A percentile compares a stretch with the other conserved stretches of the same genome.
Evolutionary conservation across 2,329 filamentous ascomycete genomes (phyloP).

Genomic region (Clonostachys byssicola): DNA sequence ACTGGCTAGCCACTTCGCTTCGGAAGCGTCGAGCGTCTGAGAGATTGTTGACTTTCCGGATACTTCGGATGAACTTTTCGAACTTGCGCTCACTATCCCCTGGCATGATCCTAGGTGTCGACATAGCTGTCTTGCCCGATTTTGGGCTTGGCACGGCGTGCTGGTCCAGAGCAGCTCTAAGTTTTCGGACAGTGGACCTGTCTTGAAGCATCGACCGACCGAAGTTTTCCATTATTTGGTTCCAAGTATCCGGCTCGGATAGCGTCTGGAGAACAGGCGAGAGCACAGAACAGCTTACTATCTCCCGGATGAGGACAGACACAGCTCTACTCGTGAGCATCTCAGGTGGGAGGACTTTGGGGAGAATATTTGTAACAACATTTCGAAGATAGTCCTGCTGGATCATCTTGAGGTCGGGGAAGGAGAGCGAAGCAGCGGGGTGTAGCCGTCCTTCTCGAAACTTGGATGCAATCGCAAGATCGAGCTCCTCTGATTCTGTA

Average conservation of each 20-base stretch:
- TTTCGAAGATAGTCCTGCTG: conserved; percentile 87
- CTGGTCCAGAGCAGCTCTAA: conserved; percentile 88
- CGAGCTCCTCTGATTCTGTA: conserved; percentile 94
- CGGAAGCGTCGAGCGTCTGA: conserved; percentile 91
- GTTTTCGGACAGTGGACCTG: conserved; percentile 86
- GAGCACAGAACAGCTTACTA: conserved; percentile 89
- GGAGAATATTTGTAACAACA: conserved; percentile 68
- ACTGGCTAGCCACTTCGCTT: conserved; percentile 86
- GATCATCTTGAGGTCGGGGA: conserved; percentile 76
- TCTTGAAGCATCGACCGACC: conserved; percentile 87
- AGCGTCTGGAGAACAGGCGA: conserved; percentile 76
- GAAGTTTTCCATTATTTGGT: conserved; percentile 89
- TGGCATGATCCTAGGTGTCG: conserved; percentile 75
- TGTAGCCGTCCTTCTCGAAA: conserved; percentile 88
- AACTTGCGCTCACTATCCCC: conserved; percentile 89
- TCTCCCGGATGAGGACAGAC: conserved; percentile 76
- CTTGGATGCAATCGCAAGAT: conserved; percentile 91
- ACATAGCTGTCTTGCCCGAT: conserved; percentile 49
- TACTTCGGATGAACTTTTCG: conserved; percentile 87
- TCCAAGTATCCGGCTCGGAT: conserved; percentile 94
- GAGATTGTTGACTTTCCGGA: conserved; percentile 83
- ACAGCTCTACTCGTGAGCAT: conserved; percentile 80
- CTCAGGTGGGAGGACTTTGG: conserved; percentile 66
- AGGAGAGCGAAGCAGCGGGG: conserved; percentile 75
- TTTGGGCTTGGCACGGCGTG: conserved; percentile 81